Evolutionary conservation across 169 alveolate genomes (phyloP).

Genomic region (Eimeria acervulina): DNA sequence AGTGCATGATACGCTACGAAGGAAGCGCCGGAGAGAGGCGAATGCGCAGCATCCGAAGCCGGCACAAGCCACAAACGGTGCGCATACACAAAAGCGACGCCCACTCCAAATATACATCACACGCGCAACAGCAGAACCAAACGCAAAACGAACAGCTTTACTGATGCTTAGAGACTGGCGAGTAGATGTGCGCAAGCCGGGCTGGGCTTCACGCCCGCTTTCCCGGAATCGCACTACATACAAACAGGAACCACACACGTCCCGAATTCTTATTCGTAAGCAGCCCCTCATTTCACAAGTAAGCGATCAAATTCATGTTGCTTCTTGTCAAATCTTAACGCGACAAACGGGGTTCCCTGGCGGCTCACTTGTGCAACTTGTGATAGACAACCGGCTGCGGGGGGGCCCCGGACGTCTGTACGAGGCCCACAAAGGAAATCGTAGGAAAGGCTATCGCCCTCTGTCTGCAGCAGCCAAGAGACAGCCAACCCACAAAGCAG

Average conservation of each 20-base stretch:
- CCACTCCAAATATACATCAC: not conserved
- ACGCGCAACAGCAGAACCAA: too few relatives aligned
- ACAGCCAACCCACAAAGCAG: not conserved
- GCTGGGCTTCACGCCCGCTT: not conserved
- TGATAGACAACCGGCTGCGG: conserved; percentile 49
- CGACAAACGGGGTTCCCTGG: too few relatives aligned
- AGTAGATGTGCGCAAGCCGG: not conserved
- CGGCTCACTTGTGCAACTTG: conserved; percentile 65
- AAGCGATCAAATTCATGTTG: too few relatives aligned
- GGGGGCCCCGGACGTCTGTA: conserved; percentile 47
- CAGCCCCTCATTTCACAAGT: too few relatives aligned
- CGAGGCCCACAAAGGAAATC: conserved; percentile 75
- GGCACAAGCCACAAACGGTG: not conserved
- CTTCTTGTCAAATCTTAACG: too few relatives aligned
- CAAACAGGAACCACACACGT: not conserved
- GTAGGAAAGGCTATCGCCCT: conserved; percentile 78
- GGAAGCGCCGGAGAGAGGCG: not conserved
- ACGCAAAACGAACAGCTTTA: not conserved
- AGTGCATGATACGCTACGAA: not conserved
- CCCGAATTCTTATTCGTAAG: not conserved
- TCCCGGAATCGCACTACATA: not conserved
- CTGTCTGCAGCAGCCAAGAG: conserved; percentile 56
- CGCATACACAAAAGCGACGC: not conserved
- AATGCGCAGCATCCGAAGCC: not conserved
- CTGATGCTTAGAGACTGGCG: not conserved